These are phyloP conservation scores for Aquilaria agallochum DNA, from an alignment of 441 rosid species.

Conservation along the genomic window DNA sequence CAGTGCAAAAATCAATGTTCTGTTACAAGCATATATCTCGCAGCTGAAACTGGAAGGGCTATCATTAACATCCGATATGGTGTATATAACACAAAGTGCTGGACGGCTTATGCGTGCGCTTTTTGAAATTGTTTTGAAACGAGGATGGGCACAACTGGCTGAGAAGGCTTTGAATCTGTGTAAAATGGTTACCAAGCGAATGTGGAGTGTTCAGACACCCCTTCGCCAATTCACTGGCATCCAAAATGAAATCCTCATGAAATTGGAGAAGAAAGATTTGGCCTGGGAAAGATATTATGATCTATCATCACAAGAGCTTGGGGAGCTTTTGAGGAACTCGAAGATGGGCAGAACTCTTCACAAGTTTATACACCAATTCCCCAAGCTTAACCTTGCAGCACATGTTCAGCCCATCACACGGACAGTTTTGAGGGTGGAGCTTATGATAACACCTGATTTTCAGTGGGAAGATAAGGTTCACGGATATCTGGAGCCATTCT, in stretches of 20 bases:
- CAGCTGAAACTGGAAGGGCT: conserved; percentile 97
- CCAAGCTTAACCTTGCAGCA: conserved; percentile 75
- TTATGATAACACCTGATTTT: conserved; percentile 85
- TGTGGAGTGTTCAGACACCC: conserved; percentile 97
- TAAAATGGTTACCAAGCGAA: conserved; percentile 89
- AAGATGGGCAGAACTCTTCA: conserved; percentile 94
- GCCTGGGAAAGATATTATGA: conserved; percentile 97
- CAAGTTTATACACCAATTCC: conserved; percentile 87
- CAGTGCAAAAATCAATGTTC: conserved; percentile 91
- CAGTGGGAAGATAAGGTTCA: conserved; percentile 94
- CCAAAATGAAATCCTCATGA: conserved; percentile 74
- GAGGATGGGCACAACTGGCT: conserved; percentile 92
- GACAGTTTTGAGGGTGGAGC: conserved; percentile 78
- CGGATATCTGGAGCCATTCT: conserved; percentile 94
- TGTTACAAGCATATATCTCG: conserved; percentile 92
- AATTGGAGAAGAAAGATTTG: conserved; percentile 93
- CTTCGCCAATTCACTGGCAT: conserved; percentile 89
- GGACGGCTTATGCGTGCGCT: conserved; percentile 94
- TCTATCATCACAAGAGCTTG: conserved; percentile 85
- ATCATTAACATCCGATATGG: conserved; percentile 94
- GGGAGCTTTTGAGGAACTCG: conserved; percentile 78
- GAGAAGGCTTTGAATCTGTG: conserved; percentile 91
- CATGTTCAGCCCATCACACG: conserved; percentile 92
- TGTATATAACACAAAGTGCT: conserved; percentile 93
- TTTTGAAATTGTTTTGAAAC: conserved; percentile 85